These are phyloP conservation scores for Amaranthus palmeri DNA, from an alignment of 148 eudicot genomes.

Conservation along the genomic window DNA sequence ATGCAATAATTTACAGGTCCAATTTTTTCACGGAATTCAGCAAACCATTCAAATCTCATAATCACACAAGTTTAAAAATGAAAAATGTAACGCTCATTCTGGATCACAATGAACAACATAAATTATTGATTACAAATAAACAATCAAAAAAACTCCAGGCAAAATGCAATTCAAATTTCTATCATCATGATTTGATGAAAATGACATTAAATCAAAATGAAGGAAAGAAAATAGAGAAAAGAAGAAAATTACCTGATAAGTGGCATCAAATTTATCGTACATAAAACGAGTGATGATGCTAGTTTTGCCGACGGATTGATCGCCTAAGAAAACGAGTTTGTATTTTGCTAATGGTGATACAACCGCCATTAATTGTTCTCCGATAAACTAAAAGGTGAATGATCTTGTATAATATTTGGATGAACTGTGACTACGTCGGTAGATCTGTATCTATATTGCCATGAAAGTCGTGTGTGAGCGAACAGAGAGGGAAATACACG, in stretches of 20 bases:
- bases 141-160: background rate
- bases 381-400: background rate
- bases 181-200: background rate
- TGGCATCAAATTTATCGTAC: constrained; percentile 75
- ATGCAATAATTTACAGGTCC: too few relatives aligned
- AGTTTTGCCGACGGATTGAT: constrained; percentile 84
- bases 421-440: background rate
- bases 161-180: background rate
- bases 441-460: constrained; percentile 14
- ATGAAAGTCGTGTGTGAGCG: constrained; percentile 3
- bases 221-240: background rate
- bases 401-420: background rate
- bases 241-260: constrained; percentile 45
- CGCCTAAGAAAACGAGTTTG: constrained; percentile 71
- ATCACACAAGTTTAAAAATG: too few relatives aligned
- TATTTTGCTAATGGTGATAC: constrained; percentile 74
- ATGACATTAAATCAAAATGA: background rate
- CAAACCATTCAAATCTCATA: too few relatives aligned
- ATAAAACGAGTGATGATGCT: constrained; percentile 81
- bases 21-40: too few relatives aligned
- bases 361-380: constrained; percentile 37
- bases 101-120: background rate
- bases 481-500: constrained; percentile 19
- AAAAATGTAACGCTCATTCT: too few relatives aligned
- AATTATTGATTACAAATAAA: background rate